These are phyloP conservation scores for Laburnicola sp. DNA, from an alignment of 2,329 filamentous ascomycete species.

Conservation along the genomic window DNA sequence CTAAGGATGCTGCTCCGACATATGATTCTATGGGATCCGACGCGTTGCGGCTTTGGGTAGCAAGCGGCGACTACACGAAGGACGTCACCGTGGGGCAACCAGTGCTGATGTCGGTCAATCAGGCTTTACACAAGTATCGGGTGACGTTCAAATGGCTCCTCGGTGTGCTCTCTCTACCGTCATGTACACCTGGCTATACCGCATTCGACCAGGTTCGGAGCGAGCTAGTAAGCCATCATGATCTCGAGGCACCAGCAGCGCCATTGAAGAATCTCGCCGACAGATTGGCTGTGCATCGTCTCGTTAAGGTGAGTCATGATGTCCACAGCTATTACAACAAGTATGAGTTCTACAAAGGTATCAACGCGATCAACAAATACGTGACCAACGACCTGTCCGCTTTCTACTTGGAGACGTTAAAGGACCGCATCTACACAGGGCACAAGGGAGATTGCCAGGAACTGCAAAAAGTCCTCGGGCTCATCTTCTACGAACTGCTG, in stretches of 20 bases:
- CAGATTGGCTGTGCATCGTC: constrained; percentile 75
- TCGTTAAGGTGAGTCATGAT: constrained; percentile 65
- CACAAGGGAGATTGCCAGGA: constrained; percentile 63
- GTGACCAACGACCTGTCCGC: constrained; percentile 81
- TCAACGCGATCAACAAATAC: constrained; percentile 76
- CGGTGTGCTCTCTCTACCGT: constrained; percentile 59
- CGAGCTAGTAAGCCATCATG: constrained; percentile 9
- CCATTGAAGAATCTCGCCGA: constrained; percentile 31
- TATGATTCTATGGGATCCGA: constrained; percentile 81
- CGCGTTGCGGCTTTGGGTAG: constrained; percentile 86
- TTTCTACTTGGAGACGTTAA: constrained; percentile 91
- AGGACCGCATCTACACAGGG: constrained; percentile 89
- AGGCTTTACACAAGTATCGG: constrained; percentile 80
- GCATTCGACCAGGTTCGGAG: constrained; percentile 26
- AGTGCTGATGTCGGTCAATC: constrained; percentile 76
- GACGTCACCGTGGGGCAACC: constrained; percentile 82
- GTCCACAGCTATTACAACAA: constrained; percentile 68
- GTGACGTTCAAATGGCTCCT: constrained; percentile 89
- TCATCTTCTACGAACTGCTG: constrained; percentile 72
- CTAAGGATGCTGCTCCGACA: constrained; percentile 42
- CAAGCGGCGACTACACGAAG: constrained; percentile 85
- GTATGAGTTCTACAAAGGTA: constrained; percentile 81
- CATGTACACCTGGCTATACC: constrained; percentile 33
- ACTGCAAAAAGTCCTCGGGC: constrained; percentile 60
- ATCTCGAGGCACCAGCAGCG: constrained; percentile 6